Conservation (phyloP, 352 stramenopile species). For the Phytophthora nicotianae region DNA sequence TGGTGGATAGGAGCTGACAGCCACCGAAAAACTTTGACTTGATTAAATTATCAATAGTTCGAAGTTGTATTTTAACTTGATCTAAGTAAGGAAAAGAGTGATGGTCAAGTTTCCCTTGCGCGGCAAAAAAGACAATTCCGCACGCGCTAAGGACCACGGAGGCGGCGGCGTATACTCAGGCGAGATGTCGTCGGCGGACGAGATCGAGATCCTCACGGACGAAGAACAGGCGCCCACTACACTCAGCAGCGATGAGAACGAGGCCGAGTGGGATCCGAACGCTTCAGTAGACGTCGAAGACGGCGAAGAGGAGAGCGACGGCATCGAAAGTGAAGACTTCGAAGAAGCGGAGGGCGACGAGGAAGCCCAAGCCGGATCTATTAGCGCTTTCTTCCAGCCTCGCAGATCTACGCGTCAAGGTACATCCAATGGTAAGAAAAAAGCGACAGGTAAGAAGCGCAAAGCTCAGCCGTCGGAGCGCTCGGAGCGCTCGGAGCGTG, state of each 20-base stretch:
- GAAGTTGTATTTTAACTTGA: constrained; percentile 6
- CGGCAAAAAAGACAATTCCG: constrained; percentile 27
- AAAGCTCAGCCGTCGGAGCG: constrained; percentile 24
- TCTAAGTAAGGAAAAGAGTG: constrained; percentile 32
- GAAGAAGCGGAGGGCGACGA: constrained; percentile 20
- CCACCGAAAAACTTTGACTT: constrained; percentile 5
- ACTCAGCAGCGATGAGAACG: constrained; percentile 21
- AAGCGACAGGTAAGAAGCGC: constrained; percentile 27
- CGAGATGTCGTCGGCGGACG: constrained; percentile 26
- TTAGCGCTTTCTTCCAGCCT: constrained; percentile 16
- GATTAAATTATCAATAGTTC: constrained; percentile 12
- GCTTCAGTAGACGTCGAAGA: constrained; percentile 9
- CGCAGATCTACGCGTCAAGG: constrained; percentile 1
- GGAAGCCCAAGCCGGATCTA: constrained; percentile 6
- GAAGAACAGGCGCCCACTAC: constrained; percentile 3
- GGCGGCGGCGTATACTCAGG: not conserved
- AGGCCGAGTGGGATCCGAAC: constrained; percentile 47
- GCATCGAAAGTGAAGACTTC: constrained; percentile 32
- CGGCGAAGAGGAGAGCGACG: constrained; percentile 32
- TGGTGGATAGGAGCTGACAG: constrained; percentile 11
- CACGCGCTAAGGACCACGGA: constrained; percentile 5
- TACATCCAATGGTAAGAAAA: constrained; percentile 4
- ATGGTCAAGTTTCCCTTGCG: constrained; percentile 31
- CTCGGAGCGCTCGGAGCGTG: constrained; percentile 25
- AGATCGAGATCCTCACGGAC: constrained; percentile 20